These are phyloP conservation scores for Cladosporium sp. DNA, from an alignment of 2,329 filamentous ascomycete species.

Conservation along the genomic window DNA sequence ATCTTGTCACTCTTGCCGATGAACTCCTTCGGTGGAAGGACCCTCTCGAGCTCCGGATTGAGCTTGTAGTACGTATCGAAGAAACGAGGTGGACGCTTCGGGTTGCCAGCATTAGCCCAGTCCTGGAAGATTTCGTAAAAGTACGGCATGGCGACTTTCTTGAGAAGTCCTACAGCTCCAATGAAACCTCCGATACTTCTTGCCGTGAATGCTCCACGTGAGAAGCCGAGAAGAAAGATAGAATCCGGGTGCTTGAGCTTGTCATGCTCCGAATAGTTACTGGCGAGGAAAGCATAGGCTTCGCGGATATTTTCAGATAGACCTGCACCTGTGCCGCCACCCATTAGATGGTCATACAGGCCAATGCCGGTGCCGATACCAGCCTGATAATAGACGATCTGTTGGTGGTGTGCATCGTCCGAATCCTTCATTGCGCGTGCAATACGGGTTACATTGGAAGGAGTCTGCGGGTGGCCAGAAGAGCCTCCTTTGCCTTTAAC, in stretches of 20 bases:
- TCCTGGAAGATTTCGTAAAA: conserved; percentile 34
- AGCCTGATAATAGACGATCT: conserved; percentile 38
- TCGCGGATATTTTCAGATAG: conserved; percentile 52
- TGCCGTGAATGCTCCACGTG: conserved; percentile 43
- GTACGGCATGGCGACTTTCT: conserved; percentile 29
- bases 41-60: conserved; percentile 14
- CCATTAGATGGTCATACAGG: conserved; percentile 29
- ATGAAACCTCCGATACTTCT: conserved; percentile 43
- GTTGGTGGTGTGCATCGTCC: conserved; percentile 32
- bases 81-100: conserved; percentile 27
- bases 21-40: conserved; percentile 18
- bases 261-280: conserved; percentile 48
- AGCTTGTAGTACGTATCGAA: conserved; percentile 24
- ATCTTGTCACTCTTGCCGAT: conserved; percentile 14
- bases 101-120: conserved; percentile 30
- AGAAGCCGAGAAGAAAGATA: conserved; percentile 45
- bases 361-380: conserved; percentile 34
- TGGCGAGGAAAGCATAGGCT: conserved; percentile 59
- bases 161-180: conserved; percentile 41
- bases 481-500: conserved; percentile 20
- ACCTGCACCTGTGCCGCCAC: conserved; percentile 32
- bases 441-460: conserved; percentile 35
- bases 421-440: conserved; percentile 31
- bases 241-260: conserved; percentile 33
- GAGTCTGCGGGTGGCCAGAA: conserved; percentile 28